phyloP scores from a whole-genome alignment of 306 rosid species.

The Gastrolobium bilobum region DNA sequence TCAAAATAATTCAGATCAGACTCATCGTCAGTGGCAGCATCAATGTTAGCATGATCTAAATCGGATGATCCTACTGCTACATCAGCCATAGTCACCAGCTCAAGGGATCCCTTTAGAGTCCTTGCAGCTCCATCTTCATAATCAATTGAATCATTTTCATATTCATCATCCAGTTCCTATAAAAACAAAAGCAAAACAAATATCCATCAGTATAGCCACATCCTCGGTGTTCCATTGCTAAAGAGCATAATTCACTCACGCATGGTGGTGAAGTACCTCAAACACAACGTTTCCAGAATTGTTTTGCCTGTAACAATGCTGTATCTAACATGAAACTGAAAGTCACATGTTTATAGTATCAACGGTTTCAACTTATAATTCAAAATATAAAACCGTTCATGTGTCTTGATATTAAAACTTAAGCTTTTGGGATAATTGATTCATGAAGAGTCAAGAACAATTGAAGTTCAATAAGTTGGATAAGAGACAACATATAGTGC shows the following conservation, averaged over 20 bases:
- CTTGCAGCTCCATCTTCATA: slow-evolving; percentile 69
- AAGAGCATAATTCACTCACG: slow-evolving; percentile 27
- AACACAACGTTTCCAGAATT: background rate
- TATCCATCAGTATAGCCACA: slow-evolving; percentile 36
- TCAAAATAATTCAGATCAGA: slow-evolving; percentile 80
- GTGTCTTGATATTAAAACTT: no score
- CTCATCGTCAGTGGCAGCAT: slow-evolving; percentile 69
- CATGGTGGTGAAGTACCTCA: slow-evolving; percentile 28
- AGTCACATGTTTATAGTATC: slow-evolving; percentile 8
- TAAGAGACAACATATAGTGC: slow-evolving; percentile 7
- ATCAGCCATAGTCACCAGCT: slow-evolving; percentile 60
- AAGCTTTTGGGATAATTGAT: no score
- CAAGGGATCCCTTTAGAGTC: slow-evolving; percentile 64
- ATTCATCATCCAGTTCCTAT: slow-evolving; percentile 76
- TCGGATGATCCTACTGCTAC: slow-evolving; percentile 60
- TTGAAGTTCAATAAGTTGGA: slow-evolving; percentile 10
- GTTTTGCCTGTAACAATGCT: slow-evolving; percentile 21
- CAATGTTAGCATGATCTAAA: slow-evolving; percentile 58
- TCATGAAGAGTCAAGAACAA: slow-evolving; percentile 10
- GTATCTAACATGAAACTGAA: slow-evolving; percentile 29
- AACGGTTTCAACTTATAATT: slow-evolving; percentile 23
- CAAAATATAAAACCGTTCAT: background rate
- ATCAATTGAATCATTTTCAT: slow-evolving; percentile 74
- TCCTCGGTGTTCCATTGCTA: slow-evolving; percentile 6
- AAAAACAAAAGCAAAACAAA: slow-evolving; percentile 40